A percentile compares a stretch with the other conserved stretches of the same genome.
Evolutionary conservation across 129 eudicot genomes (phyloP).

Genomic region (Flaveria bidentis): DNA sequence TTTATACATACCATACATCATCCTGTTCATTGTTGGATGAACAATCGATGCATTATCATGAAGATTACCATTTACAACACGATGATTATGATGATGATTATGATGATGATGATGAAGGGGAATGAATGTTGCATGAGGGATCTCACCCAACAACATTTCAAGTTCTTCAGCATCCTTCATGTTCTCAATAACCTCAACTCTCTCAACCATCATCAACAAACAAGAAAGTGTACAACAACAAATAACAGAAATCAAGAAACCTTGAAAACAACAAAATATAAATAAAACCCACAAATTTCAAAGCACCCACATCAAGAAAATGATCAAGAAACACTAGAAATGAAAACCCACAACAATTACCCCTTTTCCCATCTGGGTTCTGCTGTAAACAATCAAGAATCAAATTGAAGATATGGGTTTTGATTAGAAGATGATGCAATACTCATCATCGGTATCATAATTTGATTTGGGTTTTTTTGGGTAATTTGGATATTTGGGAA

Average conservation of each 20-base stretch:
- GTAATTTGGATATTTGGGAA: constrained; percentile 35
- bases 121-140: constrained; percentile 71
- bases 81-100: constrained; percentile 28
- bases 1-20: constrained; percentile 42
- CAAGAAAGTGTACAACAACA: constrained; percentile 24
- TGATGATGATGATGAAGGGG: constrained; percentile 36
- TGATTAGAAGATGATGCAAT: not conserved
- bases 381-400: constrained; percentile 37
- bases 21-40: constrained; percentile 28
- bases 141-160: constrained; percentile 79
- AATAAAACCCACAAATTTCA: constrained; percentile 31
- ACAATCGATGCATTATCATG: too few species aligned
- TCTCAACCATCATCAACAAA: constrained; percentile 42
- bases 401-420: constrained; percentile 34
- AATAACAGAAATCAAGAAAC: constrained; percentile 26
- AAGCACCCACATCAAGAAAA: constrained; percentile 45
- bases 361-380: constrained; percentile 48
- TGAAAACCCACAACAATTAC: constrained; percentile 45
- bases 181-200: constrained; percentile 40
- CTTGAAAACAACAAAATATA: constrained; percentile 28
- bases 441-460: not conserved
- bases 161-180: constrained; percentile 83
- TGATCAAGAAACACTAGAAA: constrained; percentile 34
- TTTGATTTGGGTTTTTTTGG: constrained; percentile 47
- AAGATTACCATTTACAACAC: constrained; percentile 35